Evolutionary conservation across 441 rosid genomes (phyloP), one percentile per base, ranked within the genome.

Genomic region (Aquilaria agallochum): DNA sequence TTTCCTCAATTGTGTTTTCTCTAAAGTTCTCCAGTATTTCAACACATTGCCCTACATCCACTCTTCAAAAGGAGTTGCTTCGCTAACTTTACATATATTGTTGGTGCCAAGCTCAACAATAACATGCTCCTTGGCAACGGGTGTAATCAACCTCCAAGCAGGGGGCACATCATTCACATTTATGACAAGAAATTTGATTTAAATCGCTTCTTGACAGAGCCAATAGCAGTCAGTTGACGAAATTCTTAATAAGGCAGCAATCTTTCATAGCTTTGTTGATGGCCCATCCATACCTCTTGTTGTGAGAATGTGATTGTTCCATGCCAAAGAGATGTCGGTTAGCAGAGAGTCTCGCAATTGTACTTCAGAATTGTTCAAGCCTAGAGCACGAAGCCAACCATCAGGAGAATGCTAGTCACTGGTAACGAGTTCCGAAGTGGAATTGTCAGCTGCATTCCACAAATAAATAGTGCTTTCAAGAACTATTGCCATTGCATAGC

Each of bases 261-360:
- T 15, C 15, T 15, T 15, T 15, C 15, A 15, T 15, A 15, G 15
- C 72, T 80, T 55, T 76, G 76, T 2, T 36, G 53, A 67, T 79
- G 83, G 3, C 20, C 78, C 77, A 42, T 79, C 87, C 78, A 82
- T 68, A 5, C 87, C 83, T 61, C 87, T 83, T 1, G 84, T 82
- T 6, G 81, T 78, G 5, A 81, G 74, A 36, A 78, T 68, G 65
- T 79, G 84, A 45, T 75, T 77, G 74, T 82, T 74, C 82, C 82
- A 78, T 15, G 77, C 77, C 57, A 78, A 20, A 2, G 82, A 69
- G 30, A 68, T 68, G 75, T 64, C 69, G 53, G 54, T 75, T 78
- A 30, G 79, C 57, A 58, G 69, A 50, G 79, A 75, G 59, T 78
- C 82, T 77, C 82, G 74, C n/a, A 78, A 14, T 45, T 77, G 82